phyloP scores from a whole-genome alignment of 768 basidiomycete species.

The Xanthoconium stramineum region DNA sequence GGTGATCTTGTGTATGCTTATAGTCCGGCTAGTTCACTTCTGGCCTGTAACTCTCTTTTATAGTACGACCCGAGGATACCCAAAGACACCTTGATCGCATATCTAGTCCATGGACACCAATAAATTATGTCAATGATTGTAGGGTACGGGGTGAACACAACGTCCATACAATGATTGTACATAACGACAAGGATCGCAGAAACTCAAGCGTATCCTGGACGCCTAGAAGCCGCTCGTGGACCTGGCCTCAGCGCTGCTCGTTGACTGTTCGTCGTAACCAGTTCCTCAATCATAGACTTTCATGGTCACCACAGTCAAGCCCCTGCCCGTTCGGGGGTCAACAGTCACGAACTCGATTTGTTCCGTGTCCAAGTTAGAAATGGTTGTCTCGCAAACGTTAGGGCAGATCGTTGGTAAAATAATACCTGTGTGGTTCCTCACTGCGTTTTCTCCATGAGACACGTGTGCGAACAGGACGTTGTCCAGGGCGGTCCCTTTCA shows the following conservation, averaged over 20 bases:
- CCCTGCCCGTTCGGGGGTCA: not conserved
- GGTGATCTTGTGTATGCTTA: constrained; percentile 35
- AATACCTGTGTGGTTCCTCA: not conserved
- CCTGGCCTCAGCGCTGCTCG: no score
- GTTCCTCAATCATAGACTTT: not conserved
- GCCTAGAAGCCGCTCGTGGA: not conserved
- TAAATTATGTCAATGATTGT: no score
- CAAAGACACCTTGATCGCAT: no score
- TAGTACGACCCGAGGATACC: no score
- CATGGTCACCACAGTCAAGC: not conserved
- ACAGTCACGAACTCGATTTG: not conserved
- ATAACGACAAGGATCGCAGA: no score
- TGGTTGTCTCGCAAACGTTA: no score
- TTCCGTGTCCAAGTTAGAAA: no score
- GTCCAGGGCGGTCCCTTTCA: not conserved
- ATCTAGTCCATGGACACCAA: no score
- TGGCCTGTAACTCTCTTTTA: no score
- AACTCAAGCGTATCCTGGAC: not conserved
- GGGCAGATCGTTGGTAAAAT: no score
- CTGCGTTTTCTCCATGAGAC: not conserved
- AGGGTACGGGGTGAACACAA: no score
- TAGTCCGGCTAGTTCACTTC: constrained; percentile 53
- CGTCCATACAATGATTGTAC: no score
- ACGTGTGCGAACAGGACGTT: not conserved
- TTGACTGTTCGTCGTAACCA: not conserved